A percentile compares a stretch with the other conserved stretches of the same genome.
Evolutionary conservation across 495 filamentous ascomycete species (phyloP).

Genomic region (Aspergillus steynii): DNA sequence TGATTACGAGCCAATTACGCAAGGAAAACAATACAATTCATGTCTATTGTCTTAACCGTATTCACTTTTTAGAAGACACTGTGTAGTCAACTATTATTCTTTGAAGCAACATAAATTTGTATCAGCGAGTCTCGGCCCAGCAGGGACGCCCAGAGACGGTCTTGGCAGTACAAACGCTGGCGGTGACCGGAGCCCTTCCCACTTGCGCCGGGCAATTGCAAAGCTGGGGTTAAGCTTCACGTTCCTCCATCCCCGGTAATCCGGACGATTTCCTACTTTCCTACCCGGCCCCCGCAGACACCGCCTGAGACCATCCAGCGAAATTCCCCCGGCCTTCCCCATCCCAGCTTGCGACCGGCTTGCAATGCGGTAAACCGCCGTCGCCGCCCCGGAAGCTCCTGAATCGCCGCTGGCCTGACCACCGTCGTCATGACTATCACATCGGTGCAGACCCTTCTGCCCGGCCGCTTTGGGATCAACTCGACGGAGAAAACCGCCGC

Average conservation of each 20-base stretch:
- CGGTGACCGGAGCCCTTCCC: slow-evolving; percentile 19
- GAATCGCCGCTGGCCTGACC: slow-evolving; percentile 30
- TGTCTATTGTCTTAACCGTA: background rate
- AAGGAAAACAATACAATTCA: background rate
- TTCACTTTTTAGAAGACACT: background rate
- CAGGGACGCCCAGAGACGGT: background rate
- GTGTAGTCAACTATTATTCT: background rate
- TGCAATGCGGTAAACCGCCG: slow-evolving; percentile 37
- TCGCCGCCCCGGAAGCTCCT: slow-evolving; percentile 21
- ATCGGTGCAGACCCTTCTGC: slow-evolving; percentile 42
- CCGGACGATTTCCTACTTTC: background rate
- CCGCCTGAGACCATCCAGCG: background rate
- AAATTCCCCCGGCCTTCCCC: background rate
- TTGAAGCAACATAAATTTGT: background rate
- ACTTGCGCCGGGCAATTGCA: slow-evolving; percentile 10
- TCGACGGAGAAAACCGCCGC: slow-evolving; percentile 36
- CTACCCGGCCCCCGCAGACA: background rate
- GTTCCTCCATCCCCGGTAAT: slow-evolving; percentile 1
- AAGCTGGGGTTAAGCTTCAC: slow-evolving; percentile 13
- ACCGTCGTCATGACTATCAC: slow-evolving; percentile 51
- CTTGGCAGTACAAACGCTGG: slow-evolving; percentile 25
- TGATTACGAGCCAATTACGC: background rate
- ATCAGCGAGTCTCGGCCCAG: background rate
- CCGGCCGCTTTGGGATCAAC: slow-evolving; percentile 33
- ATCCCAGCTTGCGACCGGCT: slow-evolving; percentile 14